Evolutionary conservation across 192 early-diverging fungal species (phyloP).

Genomic region (Coemansia sp.): DNA sequence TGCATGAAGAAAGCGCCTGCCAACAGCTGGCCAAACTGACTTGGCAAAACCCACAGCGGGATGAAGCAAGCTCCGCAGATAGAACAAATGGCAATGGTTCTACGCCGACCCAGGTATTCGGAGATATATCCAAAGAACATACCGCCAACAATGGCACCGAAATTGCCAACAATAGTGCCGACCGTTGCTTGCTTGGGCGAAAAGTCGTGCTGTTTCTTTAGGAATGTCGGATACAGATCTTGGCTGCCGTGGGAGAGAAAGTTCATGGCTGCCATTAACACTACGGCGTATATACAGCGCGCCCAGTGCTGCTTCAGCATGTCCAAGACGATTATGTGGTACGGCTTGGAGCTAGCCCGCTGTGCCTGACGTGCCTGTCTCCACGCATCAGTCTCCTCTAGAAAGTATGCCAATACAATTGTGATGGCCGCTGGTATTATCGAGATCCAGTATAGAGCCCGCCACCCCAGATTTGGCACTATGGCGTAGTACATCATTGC

Average conservation of each 20-base stretch:
- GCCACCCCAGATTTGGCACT: slow-evolving; percentile 63
- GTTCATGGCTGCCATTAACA: slow-evolving; percentile 71
- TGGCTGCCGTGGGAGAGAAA: slow-evolving; percentile 73
- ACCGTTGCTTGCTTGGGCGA: slow-evolving; percentile 58
- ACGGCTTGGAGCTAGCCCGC: slow-evolving; percentile 31
- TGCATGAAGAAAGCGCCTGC: slow-evolving; percentile 57
- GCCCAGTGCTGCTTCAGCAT: slow-evolving; percentile 61
- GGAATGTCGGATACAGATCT: slow-evolving; percentile 74
- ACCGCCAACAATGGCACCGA: slow-evolving; percentile 73
- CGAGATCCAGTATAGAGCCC: slow-evolving; percentile 72
- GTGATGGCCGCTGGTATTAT: slow-evolving; percentile 63
- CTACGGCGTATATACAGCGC: slow-evolving; percentile 57
- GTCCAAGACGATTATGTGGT: slow-evolving; percentile 28
- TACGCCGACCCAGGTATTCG: slow-evolving; percentile 67
- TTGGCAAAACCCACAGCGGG: slow-evolving; percentile 66
- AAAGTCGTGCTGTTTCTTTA: slow-evolving; percentile 64
- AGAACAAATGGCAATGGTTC: slow-evolving; percentile 58
- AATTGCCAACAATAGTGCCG: slow-evolving; percentile 62
- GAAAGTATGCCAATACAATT: slow-evolving; percentile 61
- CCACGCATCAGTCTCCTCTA: slow-evolving; percentile 67
- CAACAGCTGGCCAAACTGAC: slow-evolving; percentile 31
- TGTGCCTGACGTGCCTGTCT: slow-evolving; percentile 40
- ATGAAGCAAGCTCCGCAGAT: slow-evolving; percentile 65
- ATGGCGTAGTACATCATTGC: slow-evolving; percentile 62
- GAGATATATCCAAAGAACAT: slow-evolving; percentile 70